Conservation (phyloP, 768 basidiomycete genomes). For the Boletus patriciae region DNA sequence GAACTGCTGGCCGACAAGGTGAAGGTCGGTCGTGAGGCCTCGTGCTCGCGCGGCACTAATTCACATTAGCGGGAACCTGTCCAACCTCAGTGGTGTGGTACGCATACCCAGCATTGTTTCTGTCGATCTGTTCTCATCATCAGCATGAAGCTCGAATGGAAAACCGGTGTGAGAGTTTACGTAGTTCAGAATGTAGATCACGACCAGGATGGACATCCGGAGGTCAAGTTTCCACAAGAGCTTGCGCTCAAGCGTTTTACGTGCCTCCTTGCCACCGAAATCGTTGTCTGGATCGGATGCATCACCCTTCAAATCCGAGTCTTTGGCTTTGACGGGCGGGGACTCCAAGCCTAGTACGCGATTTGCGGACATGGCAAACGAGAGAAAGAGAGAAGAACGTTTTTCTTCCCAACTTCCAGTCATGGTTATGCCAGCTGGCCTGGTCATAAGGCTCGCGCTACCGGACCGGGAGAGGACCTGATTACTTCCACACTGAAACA, state of each 20-base stretch:
- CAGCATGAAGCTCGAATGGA: background rate
- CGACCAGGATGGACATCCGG: conserved; percentile 53
- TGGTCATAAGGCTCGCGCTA: background rate
- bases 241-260: conserved; percentile 50
- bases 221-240: conserved; percentile 56
- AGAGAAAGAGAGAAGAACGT: background rate
- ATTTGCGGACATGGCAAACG: conserved; percentile 12
- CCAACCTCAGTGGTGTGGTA: background rate
- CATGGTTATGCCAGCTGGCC: background rate
- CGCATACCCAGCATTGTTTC: conserved; percentile 65
- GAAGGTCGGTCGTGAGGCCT: conserved; percentile 65
- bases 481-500: background rate
- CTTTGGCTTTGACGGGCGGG: conserved; percentile 4
- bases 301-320: background rate
- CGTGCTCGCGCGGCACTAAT: conserved; percentile 64
- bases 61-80: background rate
- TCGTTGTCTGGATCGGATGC: conserved; percentile 37
- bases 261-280: conserved; percentile 48
- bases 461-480: background rate
- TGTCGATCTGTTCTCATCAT: conserved; percentile 49
- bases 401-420: background rate
- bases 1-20: conserved; percentile 61
- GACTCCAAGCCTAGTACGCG: conserved; percentile 1
- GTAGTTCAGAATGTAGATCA: conserved; percentile 41
- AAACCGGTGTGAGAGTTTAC: conserved; percentile 15